Evolutionary conservation across 139 green algal genomes (phyloP), one percentile per base, ranked within the genome.

Genomic region (Chlorella sp.): DNA sequence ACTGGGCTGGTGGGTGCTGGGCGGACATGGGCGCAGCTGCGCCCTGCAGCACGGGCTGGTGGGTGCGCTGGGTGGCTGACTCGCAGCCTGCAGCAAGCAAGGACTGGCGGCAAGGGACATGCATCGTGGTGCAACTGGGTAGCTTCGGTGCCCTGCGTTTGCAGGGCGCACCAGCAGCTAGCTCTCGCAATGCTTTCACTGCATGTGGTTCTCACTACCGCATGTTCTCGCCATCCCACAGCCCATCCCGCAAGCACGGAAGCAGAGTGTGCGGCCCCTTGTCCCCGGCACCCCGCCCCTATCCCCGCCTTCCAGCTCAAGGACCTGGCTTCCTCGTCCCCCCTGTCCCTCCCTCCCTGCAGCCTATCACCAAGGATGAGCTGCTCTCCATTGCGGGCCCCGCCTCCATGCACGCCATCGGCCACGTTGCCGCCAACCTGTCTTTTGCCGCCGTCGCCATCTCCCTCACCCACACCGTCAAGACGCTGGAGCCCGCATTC

Each of bases 401-500:
- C 12, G 97, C 98, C 26, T 91, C 95, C 88, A 99, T 99, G 96
- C 98, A 99, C 90, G 98, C 98, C 39, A 94, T 99, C 68, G 98
- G 98, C 53, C 98, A 99, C 93, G 94, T 99, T 24, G 97, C 98
- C 7, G 97, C 97, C 90, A 99, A 99, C 94, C 94, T 99, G 86
- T 99, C 96, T 18, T 99, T 99, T 91, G 97, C 97, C 16, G 97
- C 98, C 18, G 98, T 99, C 39, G 98, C 98, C 82, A 99, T 99
- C 90, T 98, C 95, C 12, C 96, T 99, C 69, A 99, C 98, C 12
- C 98, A 99, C 96, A 99, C 98, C 4, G 97, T 99, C 69, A 99
- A 99, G 95, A 99, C 98, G 3, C 91, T 99, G 91, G 98, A 99
- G 95, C 98, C 98, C 3, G 98, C 97, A 34, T 99, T 99, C 95